Conservation (phyloP, 441 rosid species). For the Bocquillonia castaneifolia region DNA sequence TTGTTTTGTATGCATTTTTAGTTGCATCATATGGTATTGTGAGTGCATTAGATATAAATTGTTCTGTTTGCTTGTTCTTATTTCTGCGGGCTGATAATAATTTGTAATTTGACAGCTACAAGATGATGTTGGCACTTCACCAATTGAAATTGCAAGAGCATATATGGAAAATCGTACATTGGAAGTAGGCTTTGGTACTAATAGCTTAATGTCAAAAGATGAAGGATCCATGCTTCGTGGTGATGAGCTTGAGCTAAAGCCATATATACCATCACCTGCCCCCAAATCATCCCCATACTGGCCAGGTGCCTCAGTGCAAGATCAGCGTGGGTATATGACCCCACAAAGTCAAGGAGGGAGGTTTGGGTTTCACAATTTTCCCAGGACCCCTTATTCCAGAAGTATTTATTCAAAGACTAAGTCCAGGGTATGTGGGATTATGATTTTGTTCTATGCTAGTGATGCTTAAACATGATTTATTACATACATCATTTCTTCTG, state of each 20-base stretch:
- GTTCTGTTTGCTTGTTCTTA: constrained; percentile 16
- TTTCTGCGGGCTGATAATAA: constrained; percentile 3
- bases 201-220: constrained; percentile 40
- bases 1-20: background rate
- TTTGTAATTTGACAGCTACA: constrained; percentile 27
- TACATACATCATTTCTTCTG: constrained; percentile 8
- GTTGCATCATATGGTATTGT: background rate
- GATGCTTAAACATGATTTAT: constrained; percentile 17
- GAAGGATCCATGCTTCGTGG: constrained; percentile 26
- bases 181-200: constrained; percentile 41
- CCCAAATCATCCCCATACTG: constrained; percentile 54
- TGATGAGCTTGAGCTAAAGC: constrained; percentile 40
- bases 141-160: constrained; percentile 75
- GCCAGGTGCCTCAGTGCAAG: constrained; percentile 77
- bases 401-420: constrained; percentile 53
- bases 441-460: constrained; percentile 15
- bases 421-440: constrained; percentile 49
- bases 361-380: constrained; percentile 52
- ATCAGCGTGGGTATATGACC: constrained; percentile 50
- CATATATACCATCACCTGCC: constrained; percentile 44
- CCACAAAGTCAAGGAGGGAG: constrained; percentile 66
- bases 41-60: background rate
- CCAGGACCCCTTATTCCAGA: constrained; percentile 81
- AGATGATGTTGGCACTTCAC: constrained; percentile 59
- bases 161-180: constrained; percentile 59